Evolutionary conservation across 208 protist genomes (phyloP).

Genomic region (Crithidia expoeki): DNA sequence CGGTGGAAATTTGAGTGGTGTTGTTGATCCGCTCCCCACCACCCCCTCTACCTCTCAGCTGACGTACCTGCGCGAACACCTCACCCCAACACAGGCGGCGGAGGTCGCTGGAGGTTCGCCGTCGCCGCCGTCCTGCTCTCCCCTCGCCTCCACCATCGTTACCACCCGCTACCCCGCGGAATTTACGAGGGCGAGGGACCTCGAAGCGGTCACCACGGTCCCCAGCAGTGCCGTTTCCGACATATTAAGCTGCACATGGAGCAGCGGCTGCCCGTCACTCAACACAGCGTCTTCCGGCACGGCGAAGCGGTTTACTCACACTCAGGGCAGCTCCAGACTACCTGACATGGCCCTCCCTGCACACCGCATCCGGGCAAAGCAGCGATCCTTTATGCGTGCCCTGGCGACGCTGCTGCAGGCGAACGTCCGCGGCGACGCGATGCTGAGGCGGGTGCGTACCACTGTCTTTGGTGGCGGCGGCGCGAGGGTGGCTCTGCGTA

Average conservation of each 20-base stretch:
- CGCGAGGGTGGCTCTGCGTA: neutral
- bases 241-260: conserved; percentile 23
- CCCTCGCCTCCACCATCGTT: neutral
- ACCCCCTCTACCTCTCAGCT: neutral
- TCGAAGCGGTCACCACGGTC: neutral
- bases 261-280: conserved; percentile 8
- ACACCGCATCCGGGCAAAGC: conserved; percentile 7
- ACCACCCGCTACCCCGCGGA: neutral
- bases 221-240: conserved; percentile 12
- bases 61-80: neutral
- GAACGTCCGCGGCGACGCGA: conserved; percentile 16
- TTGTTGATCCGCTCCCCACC: too few relatives aligned
- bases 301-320: neutral
- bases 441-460: conserved; percentile 20
- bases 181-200: neutral
- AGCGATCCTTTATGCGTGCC: conserved; percentile 23
- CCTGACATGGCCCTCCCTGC: neutral
- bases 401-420: conserved; percentile 26
- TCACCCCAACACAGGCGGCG: neutral
- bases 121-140: neutral
- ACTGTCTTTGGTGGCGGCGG: conserved; percentile 26
- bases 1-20: too few relatives aligned
- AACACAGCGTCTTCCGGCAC: conserved; percentile 1
- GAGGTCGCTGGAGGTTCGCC: neutral
- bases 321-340: neutral